Conservation (phyloP, 345 rosid genomes). For the Lepidium didymum region DNA sequence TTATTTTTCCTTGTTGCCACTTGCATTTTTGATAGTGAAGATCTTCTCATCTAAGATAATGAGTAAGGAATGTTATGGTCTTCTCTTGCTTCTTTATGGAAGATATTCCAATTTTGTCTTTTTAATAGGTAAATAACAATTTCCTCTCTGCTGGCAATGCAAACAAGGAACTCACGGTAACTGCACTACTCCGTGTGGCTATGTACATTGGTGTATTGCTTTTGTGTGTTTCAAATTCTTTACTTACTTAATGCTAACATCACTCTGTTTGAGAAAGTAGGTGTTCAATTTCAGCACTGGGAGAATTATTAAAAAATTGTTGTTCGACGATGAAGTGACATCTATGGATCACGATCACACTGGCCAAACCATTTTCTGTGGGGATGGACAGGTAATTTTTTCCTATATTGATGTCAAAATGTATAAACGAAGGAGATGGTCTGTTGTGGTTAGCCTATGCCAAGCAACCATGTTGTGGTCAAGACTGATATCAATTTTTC, state of each 20-base stretch:
- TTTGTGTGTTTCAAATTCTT: not conserved
- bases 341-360: constrained; percentile 99
- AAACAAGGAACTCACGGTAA: constrained; percentile 87
- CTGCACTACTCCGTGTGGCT: constrained; percentile 18
- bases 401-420: not conserved
- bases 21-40: not conserved
- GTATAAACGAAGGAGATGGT: not conserved
- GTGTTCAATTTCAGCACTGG: constrained; percentile 99
- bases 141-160: constrained; percentile 88
- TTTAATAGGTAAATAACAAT: constrained; percentile 88
- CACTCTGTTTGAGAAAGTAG: constrained; percentile 35
- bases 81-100: not conserved
- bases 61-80: not conserved
- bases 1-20: not conserved
- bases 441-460: not conserved
- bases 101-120: not conserved
- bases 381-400: constrained; percentile 67
- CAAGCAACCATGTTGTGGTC: not conserved
- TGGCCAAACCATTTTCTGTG: constrained; percentile 89
- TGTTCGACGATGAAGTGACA: constrained; percentile 58
- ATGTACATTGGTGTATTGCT: not conserved
- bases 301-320: constrained; percentile 54
- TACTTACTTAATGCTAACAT: constrained; percentile 16
- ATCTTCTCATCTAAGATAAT: constrained; percentile 3
- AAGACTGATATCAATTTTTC: not conserved